Evolutionary conservation across 352 stramenopile genomes (phyloP).

Genomic region (Plasmopara viticola): DNA sequence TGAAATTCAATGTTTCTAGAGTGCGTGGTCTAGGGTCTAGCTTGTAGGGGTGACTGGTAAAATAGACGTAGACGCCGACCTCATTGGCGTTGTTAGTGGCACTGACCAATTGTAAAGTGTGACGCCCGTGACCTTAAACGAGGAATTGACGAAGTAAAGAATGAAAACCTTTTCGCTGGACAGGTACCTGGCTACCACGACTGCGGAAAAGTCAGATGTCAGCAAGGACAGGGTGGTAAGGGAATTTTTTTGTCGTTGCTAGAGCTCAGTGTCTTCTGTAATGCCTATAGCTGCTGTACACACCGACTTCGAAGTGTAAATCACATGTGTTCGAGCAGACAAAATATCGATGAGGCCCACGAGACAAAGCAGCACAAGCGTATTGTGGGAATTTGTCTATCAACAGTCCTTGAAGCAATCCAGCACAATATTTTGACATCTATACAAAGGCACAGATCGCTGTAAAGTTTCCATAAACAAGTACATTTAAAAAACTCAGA

Average conservation of each 20-base stretch:
- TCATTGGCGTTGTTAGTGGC: conserved; percentile 35
- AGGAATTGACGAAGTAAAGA: conserved; percentile 88
- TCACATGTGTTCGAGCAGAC: conserved; percentile 76
- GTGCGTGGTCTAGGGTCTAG: conserved; percentile 5
- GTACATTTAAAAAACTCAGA: too few species aligned
- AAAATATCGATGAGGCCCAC: conserved; percentile 58
- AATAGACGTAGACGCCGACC: conserved; percentile 23
- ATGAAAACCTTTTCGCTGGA: conserved; percentile 69
- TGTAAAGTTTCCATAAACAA: conserved; percentile 92
- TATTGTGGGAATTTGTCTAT: conserved; percentile 83
- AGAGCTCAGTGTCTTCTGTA: conserved; percentile 2
- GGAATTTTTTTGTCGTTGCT: conserved; percentile 33
- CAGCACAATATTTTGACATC: conserved; percentile 95
- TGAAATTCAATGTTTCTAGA: conserved; percentile 1
- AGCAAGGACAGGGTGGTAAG: conserved; percentile 90
- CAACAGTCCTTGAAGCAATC: conserved; percentile 93
- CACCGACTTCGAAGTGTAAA: conserved; percentile 88
- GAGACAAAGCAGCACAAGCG: conserved; percentile 82
- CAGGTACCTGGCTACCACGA: conserved; percentile 86
- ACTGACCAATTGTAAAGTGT: conserved; percentile 66
- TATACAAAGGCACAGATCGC: conserved; percentile 94
- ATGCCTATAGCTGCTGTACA: conserved; percentile 27
- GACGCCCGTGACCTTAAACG: conserved; percentile 66
- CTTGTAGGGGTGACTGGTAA: conserved; percentile 10
- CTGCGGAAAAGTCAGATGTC: conserved; percentile 93